Percentiles rank a stretch among this genome's conserved stretches.
Evolutionary conservation across 768 basidiomycete genomes (phyloP).

Genomic region (Scleroderma bovista): DNA sequence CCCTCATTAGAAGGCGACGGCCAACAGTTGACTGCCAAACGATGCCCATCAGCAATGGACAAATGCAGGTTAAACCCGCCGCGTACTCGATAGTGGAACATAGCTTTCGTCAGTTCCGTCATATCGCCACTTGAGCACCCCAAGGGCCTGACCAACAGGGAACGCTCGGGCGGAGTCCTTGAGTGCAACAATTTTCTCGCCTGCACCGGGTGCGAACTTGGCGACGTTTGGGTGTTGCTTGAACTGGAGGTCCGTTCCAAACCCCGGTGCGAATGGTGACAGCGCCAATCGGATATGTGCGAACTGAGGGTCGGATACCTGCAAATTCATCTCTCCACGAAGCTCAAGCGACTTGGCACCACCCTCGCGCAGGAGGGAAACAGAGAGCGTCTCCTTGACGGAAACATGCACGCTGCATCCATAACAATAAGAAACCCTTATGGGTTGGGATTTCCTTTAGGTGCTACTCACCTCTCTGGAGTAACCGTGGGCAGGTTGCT

Average conservation of each 20-base stretch:
- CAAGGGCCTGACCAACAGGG: conserved; percentile 81
- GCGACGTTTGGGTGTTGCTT: conserved; percentile 96
- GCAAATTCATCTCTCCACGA: conserved; percentile 91
- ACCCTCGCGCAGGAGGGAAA: conserved; percentile 83
- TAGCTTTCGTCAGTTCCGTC: conserved; percentile 86
- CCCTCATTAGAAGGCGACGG: conserved; percentile 89
- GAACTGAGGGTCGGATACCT: conserved; percentile 69
- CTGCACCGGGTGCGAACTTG: conserved; percentile 62
- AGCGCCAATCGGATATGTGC: conserved; percentile 70
- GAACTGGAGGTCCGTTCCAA: conserved; percentile 77
- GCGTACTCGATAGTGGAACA: conserved; percentile 80
- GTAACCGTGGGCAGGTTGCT: conserved; percentile 72
- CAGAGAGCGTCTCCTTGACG: conserved; percentile 77
- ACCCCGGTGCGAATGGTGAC: conserved; percentile 47
- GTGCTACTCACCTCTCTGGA: conserved; percentile 60
- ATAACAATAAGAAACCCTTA: not conserved
- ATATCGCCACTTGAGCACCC: conserved; percentile 92
- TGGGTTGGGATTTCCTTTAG: not conserved
- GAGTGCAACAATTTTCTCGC: conserved; percentile 66
- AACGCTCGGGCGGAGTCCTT: conserved; percentile 81
- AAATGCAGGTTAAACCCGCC: conserved; percentile 26
- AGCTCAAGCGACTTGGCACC: conserved; percentile 87
- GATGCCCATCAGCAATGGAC: not conserved
- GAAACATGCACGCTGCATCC: conserved; percentile 71
- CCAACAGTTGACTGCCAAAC: conserved; percentile 85